Evolutionary conservation across 495 filamentous ascomycete species (phyloP), one percentile per base, ranked within the genome.

Genomic region (Daldinia bambusicola): DNA sequence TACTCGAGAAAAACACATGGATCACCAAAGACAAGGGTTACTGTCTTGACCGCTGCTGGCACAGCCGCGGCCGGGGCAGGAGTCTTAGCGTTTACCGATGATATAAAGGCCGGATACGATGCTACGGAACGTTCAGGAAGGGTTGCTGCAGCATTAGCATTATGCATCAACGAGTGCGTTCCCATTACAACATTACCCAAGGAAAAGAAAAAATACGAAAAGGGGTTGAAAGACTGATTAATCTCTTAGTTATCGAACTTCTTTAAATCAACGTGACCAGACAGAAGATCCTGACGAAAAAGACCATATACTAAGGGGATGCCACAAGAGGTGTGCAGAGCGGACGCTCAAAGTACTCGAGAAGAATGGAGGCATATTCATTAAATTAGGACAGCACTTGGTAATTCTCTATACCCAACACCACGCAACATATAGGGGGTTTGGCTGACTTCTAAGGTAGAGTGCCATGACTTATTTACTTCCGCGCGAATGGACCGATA

Each of bases 381-480:
- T 99, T 75, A 99, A 99, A 79, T 81, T 99, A 30, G 95, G 95
- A 22, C 95, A 99, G 71, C 95, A 99, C 82, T 80, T 99, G 79
- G 87, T 88, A 82, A 61, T 66, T 32, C 26, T 0, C 51, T 6
- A 45, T n/a, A 45, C 22, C 10, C n/a, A 8, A 4, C 20, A 13
- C n/a, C 16, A 22, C 31, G n/a, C 8, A 26, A 26, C 32, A 16
- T 26, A 16, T 50, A 30, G 45, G 22, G 14, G 32, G 9, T 18
- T 50, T 59, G 20, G 55, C 76, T 80, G 43, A 79, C 69, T 13
- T 31, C 12, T 8, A 12, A 6, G 36, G 37, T 60, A 87, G 85
- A 95, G 92, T 76, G 95, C 93, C 67, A 93, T 99, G 93, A 94
- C 93, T 74, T 99, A 99, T 77, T 85, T 99, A 10, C 88, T 99